phyloP scores from a whole-genome alignment of 371 early-diverging fungal species.

The Rhizopus sp. region DNA sequence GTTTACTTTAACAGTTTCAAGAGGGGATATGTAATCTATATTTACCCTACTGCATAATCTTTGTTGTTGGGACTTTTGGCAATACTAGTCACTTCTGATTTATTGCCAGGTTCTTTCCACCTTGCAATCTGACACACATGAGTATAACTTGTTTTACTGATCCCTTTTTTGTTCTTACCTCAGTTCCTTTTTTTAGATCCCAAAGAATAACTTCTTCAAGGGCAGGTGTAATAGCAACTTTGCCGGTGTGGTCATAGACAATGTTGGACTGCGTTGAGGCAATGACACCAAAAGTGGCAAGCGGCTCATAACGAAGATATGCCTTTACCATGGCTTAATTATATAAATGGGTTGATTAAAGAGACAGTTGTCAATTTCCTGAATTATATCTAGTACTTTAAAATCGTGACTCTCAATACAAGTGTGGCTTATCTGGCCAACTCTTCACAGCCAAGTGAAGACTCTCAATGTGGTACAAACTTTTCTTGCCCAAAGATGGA shows the following conservation, averaged over 20 bases:
- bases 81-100: constrained; percentile 80
- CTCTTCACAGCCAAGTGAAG: no score
- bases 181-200: constrained; percentile 84
- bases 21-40: constrained; percentile 9
- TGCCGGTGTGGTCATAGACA: constrained; percentile 70
- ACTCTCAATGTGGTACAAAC: no score
- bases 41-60: constrained; percentile 82
- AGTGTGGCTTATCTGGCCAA: no score
- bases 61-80: constrained; percentile 63
- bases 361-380: no score
- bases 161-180: constrained; percentile 43
- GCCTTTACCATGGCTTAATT: constrained; percentile 63
- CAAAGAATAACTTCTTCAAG: constrained; percentile 85
- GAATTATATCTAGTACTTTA: no score
- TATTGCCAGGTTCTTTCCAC: constrained; percentile 78
- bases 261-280: constrained; percentile 69
- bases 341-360: not conserved
- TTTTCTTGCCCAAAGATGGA: no score
- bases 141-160: not conserved
- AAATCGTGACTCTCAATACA: no score
- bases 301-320: constrained; percentile 85
- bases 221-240: constrained; percentile 75
- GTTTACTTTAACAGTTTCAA: not conserved
- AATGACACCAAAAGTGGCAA: constrained; percentile 84
- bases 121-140: constrained; percentile 49